Percentiles rank a stretch among this genome's conserved stretches.
Evolutionary conservation across 257 asterid genomes (phyloP).

Genomic region (Forsythia viridissima): DNA sequence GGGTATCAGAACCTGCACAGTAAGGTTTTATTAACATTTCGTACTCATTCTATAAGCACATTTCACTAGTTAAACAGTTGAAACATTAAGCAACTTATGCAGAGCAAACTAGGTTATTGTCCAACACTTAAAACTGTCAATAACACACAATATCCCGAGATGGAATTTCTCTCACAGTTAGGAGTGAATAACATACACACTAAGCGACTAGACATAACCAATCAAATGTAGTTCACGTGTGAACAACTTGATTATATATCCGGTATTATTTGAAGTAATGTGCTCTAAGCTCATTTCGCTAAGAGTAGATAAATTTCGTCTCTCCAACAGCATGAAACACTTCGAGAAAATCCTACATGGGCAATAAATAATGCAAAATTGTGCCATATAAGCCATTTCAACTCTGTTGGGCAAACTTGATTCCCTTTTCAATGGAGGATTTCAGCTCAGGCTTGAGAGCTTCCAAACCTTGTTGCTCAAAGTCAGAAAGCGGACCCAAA

Average conservation of each 20-base stretch:
- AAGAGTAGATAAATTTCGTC: background rate
- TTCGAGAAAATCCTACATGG: background rate
- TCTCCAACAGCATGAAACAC: background rate
- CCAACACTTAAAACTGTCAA: background rate
- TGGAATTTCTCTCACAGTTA: background rate
- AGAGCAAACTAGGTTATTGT: background rate
- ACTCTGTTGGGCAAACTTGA: conserved; percentile 52
- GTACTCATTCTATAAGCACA: too few relatives aligned
- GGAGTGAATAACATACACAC: background rate
- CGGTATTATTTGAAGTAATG: background rate
- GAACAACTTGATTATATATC: background rate
- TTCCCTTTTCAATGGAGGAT: conserved; percentile 75
- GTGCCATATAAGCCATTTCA: conserved; percentile 20
- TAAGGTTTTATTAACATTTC: too few relatives aligned
- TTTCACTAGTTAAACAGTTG: too few relatives aligned
- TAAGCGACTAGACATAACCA: background rate
- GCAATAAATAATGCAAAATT: conserved; percentile 28
- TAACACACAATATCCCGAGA: background rate
- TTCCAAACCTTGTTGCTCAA: conserved; percentile 72
- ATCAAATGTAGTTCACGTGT: background rate
- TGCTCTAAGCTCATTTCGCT: background rate
- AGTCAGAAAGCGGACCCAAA: conserved; percentile 58
- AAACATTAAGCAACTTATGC: background rate
- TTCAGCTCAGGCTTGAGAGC: conserved; percentile 65
- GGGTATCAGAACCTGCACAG: too few relatives aligned